Percentiles rank a stretch among this genome's conserved stretches.
Evolutionary conservation across 2,329 filamentous ascomycete species (phyloP).

Genomic region (Diaporthe australafricana): DNA sequence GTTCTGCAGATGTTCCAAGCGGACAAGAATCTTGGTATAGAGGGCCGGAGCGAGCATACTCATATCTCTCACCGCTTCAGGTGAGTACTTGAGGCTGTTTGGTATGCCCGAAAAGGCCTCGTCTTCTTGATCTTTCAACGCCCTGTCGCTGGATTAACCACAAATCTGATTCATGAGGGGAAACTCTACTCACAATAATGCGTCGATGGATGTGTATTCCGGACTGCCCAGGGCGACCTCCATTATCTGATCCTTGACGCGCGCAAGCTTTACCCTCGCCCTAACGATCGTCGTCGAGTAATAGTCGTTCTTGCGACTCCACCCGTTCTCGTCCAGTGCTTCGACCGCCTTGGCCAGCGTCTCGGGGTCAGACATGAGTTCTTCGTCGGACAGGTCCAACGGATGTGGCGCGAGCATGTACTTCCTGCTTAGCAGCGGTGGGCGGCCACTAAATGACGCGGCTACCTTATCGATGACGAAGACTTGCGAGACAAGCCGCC

Average conservation of each 20-base stretch:
- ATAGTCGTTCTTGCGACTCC: constrained; percentile 59
- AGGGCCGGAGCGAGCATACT: constrained; percentile 46
- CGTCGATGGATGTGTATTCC: constrained; percentile 50
- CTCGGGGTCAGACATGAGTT: constrained; percentile 57
- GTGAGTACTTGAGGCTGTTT: constrained; percentile 51
- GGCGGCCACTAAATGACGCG: constrained; percentile 65
- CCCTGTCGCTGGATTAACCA: constrained; percentile 40
- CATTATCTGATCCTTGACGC: constrained; percentile 68
- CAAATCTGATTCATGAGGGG: fast-evolving
- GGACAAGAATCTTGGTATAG: constrained; percentile 59
- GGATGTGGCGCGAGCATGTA: constrained; percentile 66
- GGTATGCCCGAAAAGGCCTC: constrained; percentile 50
- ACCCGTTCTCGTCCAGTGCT: constrained; percentile 60
- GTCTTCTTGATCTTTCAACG: constrained; percentile 51
- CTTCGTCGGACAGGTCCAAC: constrained; percentile 63
- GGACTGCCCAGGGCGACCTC: constrained; percentile 63
- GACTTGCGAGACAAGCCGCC: constrained; percentile 49
- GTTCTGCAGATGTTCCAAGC: constrained; percentile 65
- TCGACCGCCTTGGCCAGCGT: constrained; percentile 52
- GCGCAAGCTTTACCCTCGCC: constrained; percentile 58
- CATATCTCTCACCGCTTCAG: constrained; percentile 51
- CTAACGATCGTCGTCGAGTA: constrained; percentile 58
- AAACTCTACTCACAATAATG: constrained; percentile 44
- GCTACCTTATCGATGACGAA: constrained; percentile 62
- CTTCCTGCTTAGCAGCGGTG: constrained; percentile 62